Conservation (phyloP, 371 early-diverging fungal genomes). For the Apophysomyces sp. region DNA sequence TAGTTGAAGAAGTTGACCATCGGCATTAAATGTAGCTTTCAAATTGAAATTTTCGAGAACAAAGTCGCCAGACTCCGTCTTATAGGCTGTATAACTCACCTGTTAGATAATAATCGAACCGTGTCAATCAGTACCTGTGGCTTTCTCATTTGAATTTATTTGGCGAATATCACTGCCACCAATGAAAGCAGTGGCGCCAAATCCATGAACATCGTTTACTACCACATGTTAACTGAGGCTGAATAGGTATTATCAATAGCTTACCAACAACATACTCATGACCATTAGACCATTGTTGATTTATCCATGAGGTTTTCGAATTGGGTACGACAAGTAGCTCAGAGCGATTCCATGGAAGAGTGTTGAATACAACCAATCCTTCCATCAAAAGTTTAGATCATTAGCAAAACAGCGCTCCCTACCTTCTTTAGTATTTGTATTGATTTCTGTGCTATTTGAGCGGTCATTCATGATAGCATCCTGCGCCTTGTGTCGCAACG, state of each 20-base stretch:
- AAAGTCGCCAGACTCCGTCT: constrained; percentile 27
- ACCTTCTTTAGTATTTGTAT: background rate
- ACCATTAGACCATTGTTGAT: constrained; percentile 44
- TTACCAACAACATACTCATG: constrained; percentile 52
- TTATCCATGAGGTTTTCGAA: constrained; percentile 21
- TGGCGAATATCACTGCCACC: background rate
- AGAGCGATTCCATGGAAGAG: constrained; percentile 76
- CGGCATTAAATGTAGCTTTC: constrained; percentile 62
- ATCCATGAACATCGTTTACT: constrained; percentile 36
- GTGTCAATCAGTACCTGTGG: constrained; percentile 1
- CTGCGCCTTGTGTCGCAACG: constrained; percentile 37
- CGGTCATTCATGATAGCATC: constrained; percentile 6
- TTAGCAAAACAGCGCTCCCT: background rate
- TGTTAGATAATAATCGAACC: background rate
- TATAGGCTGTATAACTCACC: constrained; percentile 23
- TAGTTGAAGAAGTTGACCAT: constrained; percentile 72
- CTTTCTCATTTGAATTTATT: background rate
- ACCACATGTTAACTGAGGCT: too few relatives aligned
- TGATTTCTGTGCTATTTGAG: background rate
- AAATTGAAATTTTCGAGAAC: constrained; percentile 76
- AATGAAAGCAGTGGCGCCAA: constrained; percentile 28
- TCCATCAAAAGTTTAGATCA: background rate
- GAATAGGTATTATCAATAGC: too few relatives aligned
- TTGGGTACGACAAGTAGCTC: constrained; percentile 68
- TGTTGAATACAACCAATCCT: constrained; percentile 73